phyloP scores from a whole-genome alignment of 1,139 yeast species.

The Blastobotrys persicus region DNA sequence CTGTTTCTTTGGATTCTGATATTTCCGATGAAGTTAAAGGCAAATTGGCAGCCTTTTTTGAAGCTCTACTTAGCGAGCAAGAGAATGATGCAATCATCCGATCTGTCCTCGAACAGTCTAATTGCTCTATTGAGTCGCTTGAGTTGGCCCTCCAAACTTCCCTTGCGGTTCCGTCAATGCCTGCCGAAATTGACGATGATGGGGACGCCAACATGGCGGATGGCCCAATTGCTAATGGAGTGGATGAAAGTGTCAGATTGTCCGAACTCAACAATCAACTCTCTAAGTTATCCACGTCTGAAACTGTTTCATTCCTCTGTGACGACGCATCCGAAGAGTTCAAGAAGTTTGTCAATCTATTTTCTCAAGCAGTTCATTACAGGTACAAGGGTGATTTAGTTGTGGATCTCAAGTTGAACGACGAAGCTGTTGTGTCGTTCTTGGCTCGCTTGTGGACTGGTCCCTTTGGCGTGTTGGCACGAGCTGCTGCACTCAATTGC shows the following conservation, averaged over 20 bases:
- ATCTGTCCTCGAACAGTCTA: conserved; percentile 41
- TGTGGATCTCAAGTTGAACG: conserved; percentile 18
- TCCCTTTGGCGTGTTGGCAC: conserved; percentile 32
- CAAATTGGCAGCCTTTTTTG: conserved; percentile 24
- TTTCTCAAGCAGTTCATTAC: conserved; percentile 1
- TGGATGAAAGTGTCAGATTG: neutral
- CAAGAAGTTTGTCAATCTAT: conserved; percentile 14
- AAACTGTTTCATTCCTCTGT: conserved; percentile 41
- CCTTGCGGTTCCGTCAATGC: conserved; percentile 29
- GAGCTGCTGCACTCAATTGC: conserved; percentile 31
- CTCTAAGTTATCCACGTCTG: neutral
- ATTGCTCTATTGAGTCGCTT: conserved; percentile 50
- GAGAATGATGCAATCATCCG: conserved; percentile 44
- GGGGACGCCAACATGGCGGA: conserved; percentile 9
- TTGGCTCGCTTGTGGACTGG: conserved; percentile 36
- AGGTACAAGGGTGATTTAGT: conserved; percentile 10
- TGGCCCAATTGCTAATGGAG: neutral
- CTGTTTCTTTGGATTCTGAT: conserved; percentile 8
- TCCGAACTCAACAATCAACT: neutral
- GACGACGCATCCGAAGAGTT: conserved; percentile 46
- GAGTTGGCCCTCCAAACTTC: conserved; percentile 71
- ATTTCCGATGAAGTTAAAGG: conserved; percentile 9
- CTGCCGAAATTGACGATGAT: neutral
- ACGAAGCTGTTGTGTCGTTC: conserved; percentile 29
- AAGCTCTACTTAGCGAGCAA: conserved; percentile 37